Conservation (phyloP, 768 basidiomycete species). For the Naganishia friedmannii region DNA sequence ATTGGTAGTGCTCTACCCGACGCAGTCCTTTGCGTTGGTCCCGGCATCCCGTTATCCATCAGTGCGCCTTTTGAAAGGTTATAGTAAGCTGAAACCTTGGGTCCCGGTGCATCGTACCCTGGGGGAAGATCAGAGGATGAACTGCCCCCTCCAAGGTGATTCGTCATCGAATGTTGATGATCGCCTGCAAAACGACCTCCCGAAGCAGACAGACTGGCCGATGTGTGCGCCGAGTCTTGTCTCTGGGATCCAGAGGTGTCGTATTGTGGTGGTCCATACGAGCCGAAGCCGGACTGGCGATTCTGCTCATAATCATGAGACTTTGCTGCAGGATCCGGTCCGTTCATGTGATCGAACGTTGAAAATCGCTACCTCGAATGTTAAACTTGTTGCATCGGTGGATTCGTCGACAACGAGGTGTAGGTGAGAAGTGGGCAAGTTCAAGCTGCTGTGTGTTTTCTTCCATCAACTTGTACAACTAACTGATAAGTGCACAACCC, state of each 20-base stretch:
- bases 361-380: not conserved
- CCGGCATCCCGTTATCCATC: not conserved
- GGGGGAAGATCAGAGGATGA: constrained; percentile 18
- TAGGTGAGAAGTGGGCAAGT: too few species aligned
- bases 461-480: too few species aligned
- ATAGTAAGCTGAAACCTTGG: constrained; percentile 14
- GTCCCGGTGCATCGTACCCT: not conserved
- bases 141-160: not conserved
- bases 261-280: not conserved
- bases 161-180: constrained; percentile 5
- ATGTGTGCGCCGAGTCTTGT: not conserved
- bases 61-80: constrained; percentile 3
- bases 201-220: not conserved
- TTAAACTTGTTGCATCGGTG: not conserved
- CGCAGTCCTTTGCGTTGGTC: constrained; percentile 10
- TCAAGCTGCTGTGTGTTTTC: too few species aligned
- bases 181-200: not conserved
- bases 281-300: not conserved
- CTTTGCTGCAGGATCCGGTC: not conserved
- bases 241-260: not conserved
- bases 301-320: not conserved
- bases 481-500: too few species aligned
- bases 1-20: constrained; percentile 19
- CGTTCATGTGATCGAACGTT: constrained; percentile 15
- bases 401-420: not conserved